Evolutionary conservation across 2,329 filamentous ascomycete species (phyloP), one percentile per base, ranked within the genome.

Genomic region (Arthrobotrys conoides): DNA sequence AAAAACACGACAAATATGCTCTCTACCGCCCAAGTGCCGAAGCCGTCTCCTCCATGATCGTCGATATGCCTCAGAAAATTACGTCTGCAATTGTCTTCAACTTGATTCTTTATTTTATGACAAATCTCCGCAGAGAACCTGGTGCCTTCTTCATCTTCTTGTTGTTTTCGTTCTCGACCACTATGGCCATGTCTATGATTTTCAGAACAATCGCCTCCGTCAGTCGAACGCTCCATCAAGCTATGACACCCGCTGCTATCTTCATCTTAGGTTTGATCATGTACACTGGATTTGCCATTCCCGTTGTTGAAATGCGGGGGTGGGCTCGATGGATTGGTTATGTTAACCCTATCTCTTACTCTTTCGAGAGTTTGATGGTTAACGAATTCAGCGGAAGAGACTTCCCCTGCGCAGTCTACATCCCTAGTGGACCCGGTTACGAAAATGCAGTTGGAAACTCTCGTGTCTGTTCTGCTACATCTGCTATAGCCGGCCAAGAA

Each of bases 11-110:
- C 71, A 90, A 92, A 73, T 97, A 97, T 83, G 93, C 94, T 18
- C 87, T 97, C 18, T 97, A 97, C 82, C 94, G 97, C 82, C 93
- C 94, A 0, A 94, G 92, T 9, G 92, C 93, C 16, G 94, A 97
- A 87, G 93, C 93, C n/a, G 88, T 93, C 76, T 90, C 92, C 0
- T 96, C 92, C 9, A 96, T 97, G 91, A 85, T 97, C 33, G 91
- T 89, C 80, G 94, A 97, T 82, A 85, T 97, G 85, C 94, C 94
- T 0, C 93, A 93, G 84, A 97, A 96, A 84, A 84, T 96, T 8
- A 44, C 85, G n/a, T 94, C 94, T 81, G 85, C 89, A 0, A 87
- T 96, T 80, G 85, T 89, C 3, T 97, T 96, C 87, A 96, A 97
- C 83, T 66, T 94, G 36, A 87, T 90, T 0, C 85, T 97, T 1